Base-by-base conservation (phyloP, 2,329 filamentous ascomycete species). In the Penicillium sp. region DNA sequence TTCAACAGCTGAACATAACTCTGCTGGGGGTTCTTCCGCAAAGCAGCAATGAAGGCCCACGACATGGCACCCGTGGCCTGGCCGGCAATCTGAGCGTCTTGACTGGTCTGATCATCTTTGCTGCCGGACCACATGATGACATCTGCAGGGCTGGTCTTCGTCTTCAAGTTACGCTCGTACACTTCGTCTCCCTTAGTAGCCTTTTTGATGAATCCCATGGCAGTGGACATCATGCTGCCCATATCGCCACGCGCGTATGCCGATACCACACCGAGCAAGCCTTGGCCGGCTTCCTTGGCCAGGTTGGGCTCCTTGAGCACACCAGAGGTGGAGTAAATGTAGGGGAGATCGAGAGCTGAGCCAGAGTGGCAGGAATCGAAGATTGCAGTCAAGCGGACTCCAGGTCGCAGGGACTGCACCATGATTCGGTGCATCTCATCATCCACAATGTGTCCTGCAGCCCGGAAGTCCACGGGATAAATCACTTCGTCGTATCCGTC, bases 51-150 rank as follows among this genome's bases (percentile, higher is more conserved):
- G 73, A 99, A 99, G 2, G 94, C 94, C 86, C 89, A 97, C 3
- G 92, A 96, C 94, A 99, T 97, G 73, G 94, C 94, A 51, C 94
- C 94, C 0, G 94, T 99, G 32, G 94, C 93, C 76, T 97, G 83
- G 53, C 90, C 86, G 41, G 83, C 85, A 62, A 97, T 97, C 27
- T 86, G 89, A 11, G 94, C 92, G 73, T 99, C 94, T 76, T 91
- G 89, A 55, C 92, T 96, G 65, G 94, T 99, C 76, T 97, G 94
- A 57, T 88, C 85, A 70, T 99, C 94, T 76, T 96, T 97, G 78
- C 90, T 95, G 53, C 94, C 94, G 57, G 90, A 96, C 89, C 92
- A 96, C 90, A 97, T 96, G 71, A 99, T 85, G 31, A 99, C 94
- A 74, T 99, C 94, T 39, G 94, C 94, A 1, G 92, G 88, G 50